These are phyloP conservation scores for Escallonia herrerae DNA, from an alignment of 129 eudicot species.

Conservation along the genomic window DNA sequence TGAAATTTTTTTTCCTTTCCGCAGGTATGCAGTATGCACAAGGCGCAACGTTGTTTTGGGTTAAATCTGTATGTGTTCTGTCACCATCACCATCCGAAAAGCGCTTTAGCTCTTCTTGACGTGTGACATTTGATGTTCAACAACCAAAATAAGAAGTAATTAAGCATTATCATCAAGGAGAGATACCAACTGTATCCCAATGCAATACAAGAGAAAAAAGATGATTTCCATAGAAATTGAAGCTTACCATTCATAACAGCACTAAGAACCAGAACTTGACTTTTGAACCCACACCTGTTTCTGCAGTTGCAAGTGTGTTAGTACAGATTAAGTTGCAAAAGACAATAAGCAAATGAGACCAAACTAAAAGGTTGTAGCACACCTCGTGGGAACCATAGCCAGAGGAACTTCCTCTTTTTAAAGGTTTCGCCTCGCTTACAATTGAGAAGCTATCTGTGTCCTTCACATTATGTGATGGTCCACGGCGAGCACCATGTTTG, in stretches of 20 bases:
- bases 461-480: slow-evolving; percentile 42
- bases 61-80: too few relatives aligned
- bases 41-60: too few relatives aligned
- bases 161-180: too few relatives aligned
- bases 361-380: slow-evolving; percentile 8
- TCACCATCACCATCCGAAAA: too few relatives aligned
- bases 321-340: slow-evolving; percentile 6
- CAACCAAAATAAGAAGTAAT: too few relatives aligned
- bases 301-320: slow-evolving; percentile 35
- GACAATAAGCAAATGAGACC: neutral
- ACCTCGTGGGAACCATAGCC: slow-evolving; percentile 74
- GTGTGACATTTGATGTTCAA: too few relatives aligned
- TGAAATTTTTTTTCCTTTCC: too few relatives aligned
- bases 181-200: too few relatives aligned
- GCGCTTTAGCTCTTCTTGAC: too few relatives aligned
- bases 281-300: slow-evolving; percentile 99
- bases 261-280: slow-evolving; percentile 81
- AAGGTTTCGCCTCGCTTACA: slow-evolving; percentile 50
- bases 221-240: neutral
- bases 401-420: slow-evolving; percentile 56
- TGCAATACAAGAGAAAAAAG: too few relatives aligned
- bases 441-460: slow-evolving; percentile 51
- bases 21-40: too few relatives aligned
- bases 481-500: slow-evolving; percentile 76
- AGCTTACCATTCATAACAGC: slow-evolving; percentile 39